A percentile compares a stretch with the other conserved stretches of the same genome.
These are phyloP conservation scores for Colletotrichum salicis DNA, from an alignment of 2,329 filamentous ascomycete genomes.

Conservation along the genomic window DNA sequence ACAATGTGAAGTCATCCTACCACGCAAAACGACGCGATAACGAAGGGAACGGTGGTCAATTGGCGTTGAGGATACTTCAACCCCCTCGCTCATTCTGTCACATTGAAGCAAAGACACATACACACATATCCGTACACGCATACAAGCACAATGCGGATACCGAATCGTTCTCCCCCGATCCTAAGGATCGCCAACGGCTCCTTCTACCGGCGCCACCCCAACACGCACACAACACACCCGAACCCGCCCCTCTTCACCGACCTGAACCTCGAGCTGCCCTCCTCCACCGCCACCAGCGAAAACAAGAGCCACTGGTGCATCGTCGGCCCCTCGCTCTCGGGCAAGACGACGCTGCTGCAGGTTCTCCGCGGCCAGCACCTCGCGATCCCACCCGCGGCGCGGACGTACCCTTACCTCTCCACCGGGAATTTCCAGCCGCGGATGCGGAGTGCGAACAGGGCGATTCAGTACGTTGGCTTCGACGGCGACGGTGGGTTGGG, in stretches of 20 bases:
- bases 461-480: constrained; percentile 92
- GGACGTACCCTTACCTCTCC: constrained; percentile 82
- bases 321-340: constrained; percentile 80
- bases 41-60: neutral
- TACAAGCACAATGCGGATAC: constrained; percentile 17
- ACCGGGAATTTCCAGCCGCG: constrained; percentile 66
- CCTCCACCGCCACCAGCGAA: constrained; percentile 58
- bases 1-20: neutral
- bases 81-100: neutral
- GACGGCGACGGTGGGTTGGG: constrained; percentile 72
- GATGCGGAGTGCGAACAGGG: constrained; percentile 69
- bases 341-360: constrained; percentile 85
- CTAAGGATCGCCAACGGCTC: constrained; percentile 81
- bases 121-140: too few species aligned
- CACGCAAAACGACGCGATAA: neutral
- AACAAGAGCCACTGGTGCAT: constrained; percentile 80
- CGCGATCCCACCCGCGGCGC: constrained; percentile 77
- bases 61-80: neutral
- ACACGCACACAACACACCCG: constrained; percentile 52
- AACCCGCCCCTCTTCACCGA: constrained; percentile 81
- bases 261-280: constrained; percentile 76
- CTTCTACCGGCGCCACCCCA: constrained; percentile 83
- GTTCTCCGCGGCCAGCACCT: constrained; percentile 80
- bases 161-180: constrained; percentile 59
- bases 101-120: neutral